Evolutionary conservation across 2,329 filamentous ascomycete species (phyloP).

Genomic region (Nigrograna mackinnonii): DNA sequence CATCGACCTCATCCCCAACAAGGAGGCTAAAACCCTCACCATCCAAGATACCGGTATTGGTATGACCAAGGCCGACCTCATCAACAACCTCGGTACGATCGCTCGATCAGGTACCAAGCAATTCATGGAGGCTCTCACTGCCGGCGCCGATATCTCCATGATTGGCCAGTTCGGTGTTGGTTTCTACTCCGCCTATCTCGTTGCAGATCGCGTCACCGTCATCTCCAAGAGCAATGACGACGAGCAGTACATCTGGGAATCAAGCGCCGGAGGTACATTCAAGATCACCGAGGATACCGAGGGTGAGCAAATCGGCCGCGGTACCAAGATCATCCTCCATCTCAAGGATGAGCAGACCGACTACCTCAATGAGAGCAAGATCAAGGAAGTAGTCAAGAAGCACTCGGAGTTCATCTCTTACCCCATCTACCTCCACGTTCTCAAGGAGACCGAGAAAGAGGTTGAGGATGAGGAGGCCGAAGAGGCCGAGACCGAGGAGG

Average conservation of each 20-base stretch:
- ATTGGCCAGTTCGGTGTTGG: conserved; percentile 99
- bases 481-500: conserved; percentile 62
- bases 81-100: conserved; percentile 99
- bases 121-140: conserved; percentile 99
- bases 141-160: conserved; percentile 99
- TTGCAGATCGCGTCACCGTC: conserved; percentile 94
- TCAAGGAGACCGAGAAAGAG: conserved; percentile 99
- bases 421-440: conserved; percentile 99
- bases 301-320: conserved; percentile 87
- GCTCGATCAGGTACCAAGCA: conserved; percentile 99
- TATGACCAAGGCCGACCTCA: conserved; percentile 99
- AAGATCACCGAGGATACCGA: conserved; percentile 88
- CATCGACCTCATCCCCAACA: conserved; percentile 98
- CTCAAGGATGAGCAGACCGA: conserved; percentile 99
- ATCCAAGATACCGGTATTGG: conserved; percentile 98
- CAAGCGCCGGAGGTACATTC: conserved; percentile 95
- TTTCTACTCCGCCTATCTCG: conserved; percentile 99
- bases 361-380: conserved; percentile 97
- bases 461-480: conserved; percentile 90
- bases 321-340: conserved; percentile 97
- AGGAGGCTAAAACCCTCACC: conserved; percentile 96
- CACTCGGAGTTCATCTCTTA: conserved; percentile 99
- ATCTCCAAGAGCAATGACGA: conserved; percentile 99
- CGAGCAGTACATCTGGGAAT: conserved; percentile 99
- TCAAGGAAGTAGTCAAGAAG: conserved; percentile 99